phyloP scores from a whole-genome alignment of 257 asterid genomes.

The Solanum appendiculatum region DNA sequence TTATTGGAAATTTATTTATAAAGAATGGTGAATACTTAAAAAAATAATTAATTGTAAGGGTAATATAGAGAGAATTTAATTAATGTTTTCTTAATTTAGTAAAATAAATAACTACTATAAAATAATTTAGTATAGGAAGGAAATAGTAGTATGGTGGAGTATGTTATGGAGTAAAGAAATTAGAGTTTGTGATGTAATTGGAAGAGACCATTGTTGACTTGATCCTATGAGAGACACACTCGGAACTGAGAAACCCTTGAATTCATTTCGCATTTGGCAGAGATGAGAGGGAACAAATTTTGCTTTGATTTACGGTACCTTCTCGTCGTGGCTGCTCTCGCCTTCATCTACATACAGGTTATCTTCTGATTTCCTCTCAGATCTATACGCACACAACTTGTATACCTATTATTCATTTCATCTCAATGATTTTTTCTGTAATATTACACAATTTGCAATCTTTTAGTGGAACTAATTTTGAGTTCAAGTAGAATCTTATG shows the following conservation, averaged over 20 bases:
- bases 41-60: too few relatives aligned
- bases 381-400: background rate
- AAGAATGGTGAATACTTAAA: too few relatives aligned
- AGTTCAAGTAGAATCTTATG: background rate
- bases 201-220: background rate
- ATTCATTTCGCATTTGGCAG: background rate
- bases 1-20: too few relatives aligned
- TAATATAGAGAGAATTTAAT: too few relatives aligned
- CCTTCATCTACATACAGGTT: slow-evolving; percentile 87
- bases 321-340: slow-evolving; percentile 54
- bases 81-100: too few relatives aligned
- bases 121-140: too few relatives aligned
- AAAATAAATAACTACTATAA: too few relatives aligned
- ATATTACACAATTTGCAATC: background rate
- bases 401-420: background rate
- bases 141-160: too few relatives aligned
- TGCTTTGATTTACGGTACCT: slow-evolving; percentile 63
- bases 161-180: too few relatives aligned
- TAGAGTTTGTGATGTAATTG: background rate
- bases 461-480: background rate
- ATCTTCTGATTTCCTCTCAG: background rate
- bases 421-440: background rate
- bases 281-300: slow-evolving; percentile 24
- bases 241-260: background rate
- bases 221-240: background rate